Conservation (phyloP, 208 protist species). For the Balamuthia mandrillaris region DNA sequence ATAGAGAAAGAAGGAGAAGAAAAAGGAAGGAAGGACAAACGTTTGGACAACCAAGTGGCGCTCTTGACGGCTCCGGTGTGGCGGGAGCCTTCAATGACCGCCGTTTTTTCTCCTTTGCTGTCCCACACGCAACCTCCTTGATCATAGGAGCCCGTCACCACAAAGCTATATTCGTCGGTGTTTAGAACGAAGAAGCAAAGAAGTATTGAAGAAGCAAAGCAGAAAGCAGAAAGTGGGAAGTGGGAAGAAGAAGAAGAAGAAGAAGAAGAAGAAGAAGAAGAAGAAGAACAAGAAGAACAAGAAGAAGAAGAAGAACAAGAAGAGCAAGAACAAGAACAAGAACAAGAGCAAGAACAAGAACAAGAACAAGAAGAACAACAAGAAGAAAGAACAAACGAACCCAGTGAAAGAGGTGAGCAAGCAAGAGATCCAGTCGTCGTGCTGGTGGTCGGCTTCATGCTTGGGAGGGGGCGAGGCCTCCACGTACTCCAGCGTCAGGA, state of each 20-base stretch:
- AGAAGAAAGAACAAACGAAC: not conserved
- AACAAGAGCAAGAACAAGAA: not conserved
- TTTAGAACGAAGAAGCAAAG: not conserved
- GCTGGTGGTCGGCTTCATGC: not conserved
- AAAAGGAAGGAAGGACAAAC: too few species aligned
- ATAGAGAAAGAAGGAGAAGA: too few species aligned
- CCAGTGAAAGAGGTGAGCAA: too few species aligned
- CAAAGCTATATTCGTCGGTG: not conserved
- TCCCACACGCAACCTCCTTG: not conserved
- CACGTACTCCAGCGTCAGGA: not conserved
- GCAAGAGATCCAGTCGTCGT: constrained; percentile 20
- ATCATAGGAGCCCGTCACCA: not conserved
- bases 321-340: not conserved
- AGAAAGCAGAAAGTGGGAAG: not conserved
- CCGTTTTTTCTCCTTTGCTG: too few species aligned
- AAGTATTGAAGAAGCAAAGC: not conserved
- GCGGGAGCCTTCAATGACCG: not conserved
- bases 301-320: not conserved
- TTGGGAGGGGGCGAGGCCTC: not conserved
- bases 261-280: not conserved
- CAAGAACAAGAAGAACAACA: not conserved
- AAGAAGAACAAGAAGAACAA: not conserved
- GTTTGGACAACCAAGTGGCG: not conserved
- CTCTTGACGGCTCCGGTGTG: not conserved
- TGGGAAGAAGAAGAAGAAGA: not conserved